Evolutionary conservation across 176 grass and related monocot genomes (phyloP).

Genomic region (Secale cereale): DNA sequence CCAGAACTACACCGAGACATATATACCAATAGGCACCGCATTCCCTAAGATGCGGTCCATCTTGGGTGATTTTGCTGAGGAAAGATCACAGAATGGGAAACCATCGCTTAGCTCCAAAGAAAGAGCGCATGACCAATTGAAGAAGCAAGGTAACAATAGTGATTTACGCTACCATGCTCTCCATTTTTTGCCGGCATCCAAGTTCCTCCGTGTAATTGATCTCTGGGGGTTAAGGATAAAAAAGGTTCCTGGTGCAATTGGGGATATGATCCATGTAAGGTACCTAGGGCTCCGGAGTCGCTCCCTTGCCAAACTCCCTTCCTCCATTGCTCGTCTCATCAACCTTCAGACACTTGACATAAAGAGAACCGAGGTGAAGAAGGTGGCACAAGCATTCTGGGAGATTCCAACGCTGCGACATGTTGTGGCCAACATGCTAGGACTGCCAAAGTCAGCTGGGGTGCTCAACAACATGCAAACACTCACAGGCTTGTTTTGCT

Average conservation of each 20-base stretch:
- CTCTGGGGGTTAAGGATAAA: slow-evolving; percentile 9
- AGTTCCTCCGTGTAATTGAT: slow-evolving; percentile 45
- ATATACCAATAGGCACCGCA: slow-evolving; percentile 15
- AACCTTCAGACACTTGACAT: slow-evolving; percentile 52
- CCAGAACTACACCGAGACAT: slow-evolving; percentile 31
- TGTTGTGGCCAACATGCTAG: slow-evolving; percentile 16
- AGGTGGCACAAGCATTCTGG: slow-evolving; percentile 24
- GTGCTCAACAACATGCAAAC: slow-evolving; percentile 30
- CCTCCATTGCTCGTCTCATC: slow-evolving; percentile 32
- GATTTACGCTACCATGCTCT: neutral
- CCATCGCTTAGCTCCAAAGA: neutral
- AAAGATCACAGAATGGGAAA: neutral
- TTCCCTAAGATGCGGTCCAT: slow-evolving; percentile 39
- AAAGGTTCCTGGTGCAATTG: slow-evolving; percentile 17
- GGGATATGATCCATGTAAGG: slow-evolving; percentile 35
- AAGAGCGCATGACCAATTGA: neutral
- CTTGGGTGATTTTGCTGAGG: slow-evolving; percentile 34
- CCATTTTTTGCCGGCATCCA: neutral
- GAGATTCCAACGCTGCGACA: slow-evolving; percentile 26
- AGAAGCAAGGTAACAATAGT: neutral
- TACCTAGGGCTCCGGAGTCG: slow-evolving; percentile 25
- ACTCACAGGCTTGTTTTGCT: slow-evolving; percentile 23
- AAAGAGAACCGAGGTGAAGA: neutral
- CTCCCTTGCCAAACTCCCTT: slow-evolving; percentile 1
- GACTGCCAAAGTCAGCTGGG: neutral